A percentile compares a stretch with the other conserved stretches of the same genome.
These are phyloP conservation scores for Fusarium sp. DNA, from an alignment of 2,329 filamentous ascomycete genomes.

Conservation along the genomic window DNA sequence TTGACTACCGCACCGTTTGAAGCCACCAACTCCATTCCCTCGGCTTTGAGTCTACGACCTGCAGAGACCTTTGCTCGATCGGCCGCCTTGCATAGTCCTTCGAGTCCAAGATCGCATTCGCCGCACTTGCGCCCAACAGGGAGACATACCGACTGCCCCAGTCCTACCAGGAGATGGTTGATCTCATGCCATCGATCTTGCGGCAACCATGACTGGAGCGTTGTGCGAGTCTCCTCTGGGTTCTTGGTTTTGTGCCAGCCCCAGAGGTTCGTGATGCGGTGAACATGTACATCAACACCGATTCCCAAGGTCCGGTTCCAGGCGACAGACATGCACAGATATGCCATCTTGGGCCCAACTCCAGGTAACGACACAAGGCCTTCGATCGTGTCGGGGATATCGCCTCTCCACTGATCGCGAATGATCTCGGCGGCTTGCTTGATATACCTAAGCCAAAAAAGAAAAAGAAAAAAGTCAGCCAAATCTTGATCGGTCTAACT, in stretches of 20 bases:
- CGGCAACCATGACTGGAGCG: slow-evolving; percentile 84
- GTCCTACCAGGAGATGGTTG: slow-evolving; percentile 86
- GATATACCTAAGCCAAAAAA: slow-evolving; percentile 66
- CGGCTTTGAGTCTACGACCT: slow-evolving; percentile 58
- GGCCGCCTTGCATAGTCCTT: slow-evolving; percentile 78
- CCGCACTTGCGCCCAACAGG: slow-evolving; percentile 84
- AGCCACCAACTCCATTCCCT: slow-evolving; percentile 42
- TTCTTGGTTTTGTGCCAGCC: slow-evolving; percentile 85
- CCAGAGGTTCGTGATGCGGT: slow-evolving; percentile 94
- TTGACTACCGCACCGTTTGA: slow-evolving; percentile 38
- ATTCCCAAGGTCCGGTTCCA: slow-evolving; percentile 75
- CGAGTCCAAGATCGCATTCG: slow-evolving; percentile 81
- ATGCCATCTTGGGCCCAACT: slow-evolving; percentile 95
- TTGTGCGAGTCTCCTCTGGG: slow-evolving; percentile 81
- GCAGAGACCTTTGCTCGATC: slow-evolving; percentile 70
- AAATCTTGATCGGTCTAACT: background rate
- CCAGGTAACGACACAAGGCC: slow-evolving; percentile 82
- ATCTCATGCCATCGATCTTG: slow-evolving; percentile 90
- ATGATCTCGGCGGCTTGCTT: slow-evolving; percentile 79
- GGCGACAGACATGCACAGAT: slow-evolving; percentile 82
- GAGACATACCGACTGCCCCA: slow-evolving; percentile 87
- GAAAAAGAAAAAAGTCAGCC: slow-evolving; percentile 26
- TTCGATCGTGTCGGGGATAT: slow-evolving; percentile 82
- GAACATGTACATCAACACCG: slow-evolving; percentile 93
- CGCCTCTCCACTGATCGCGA: slow-evolving; percentile 72